Evolutionary conservation across 805 yeast genomes (phyloP).

Genomic region (Candida boleticola): DNA sequence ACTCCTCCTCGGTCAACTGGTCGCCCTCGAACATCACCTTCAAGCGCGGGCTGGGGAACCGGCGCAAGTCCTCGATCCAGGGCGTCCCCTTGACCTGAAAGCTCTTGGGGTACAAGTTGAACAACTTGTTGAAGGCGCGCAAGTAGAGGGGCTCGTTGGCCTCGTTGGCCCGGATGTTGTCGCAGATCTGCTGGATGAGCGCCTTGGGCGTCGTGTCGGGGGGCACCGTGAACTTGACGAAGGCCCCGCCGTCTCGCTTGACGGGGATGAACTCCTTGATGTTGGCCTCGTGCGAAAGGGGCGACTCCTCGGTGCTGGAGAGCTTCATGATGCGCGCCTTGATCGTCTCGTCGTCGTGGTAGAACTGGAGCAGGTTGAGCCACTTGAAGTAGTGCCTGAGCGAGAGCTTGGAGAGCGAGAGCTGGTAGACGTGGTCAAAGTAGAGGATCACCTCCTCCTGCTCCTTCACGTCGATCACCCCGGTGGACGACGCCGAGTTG

Average conservation of each 20-base stretch:
- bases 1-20: slow-evolving; percentile 71
- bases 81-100: slow-evolving; percentile 88
- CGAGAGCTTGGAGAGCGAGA: slow-evolving; percentile 22
- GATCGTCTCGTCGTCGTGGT: slow-evolving; percentile 16
- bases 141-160: slow-evolving; percentile 8
- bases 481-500: slow-evolving; percentile 35
- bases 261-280: slow-evolving; percentile 67
- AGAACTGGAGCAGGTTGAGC: slow-evolving; percentile 13
- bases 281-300: slow-evolving; percentile 32
- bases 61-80: slow-evolving; percentile 90
- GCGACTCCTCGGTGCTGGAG: slow-evolving; percentile 15
- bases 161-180: slow-evolving; percentile 36
- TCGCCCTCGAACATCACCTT: slow-evolving; percentile 76
- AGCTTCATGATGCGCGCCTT: slow-evolving; percentile 9
- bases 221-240: slow-evolving; percentile 73
- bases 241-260: slow-evolving; percentile 89
- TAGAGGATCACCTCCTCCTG: slow-evolving; percentile 33
- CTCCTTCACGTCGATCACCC: slow-evolving; percentile 35
- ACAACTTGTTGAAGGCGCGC: slow-evolving; percentile 10
- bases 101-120: slow-evolving; percentile 44
- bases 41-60: slow-evolving; percentile 66
- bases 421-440: slow-evolving; percentile 36
- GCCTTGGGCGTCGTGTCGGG: slow-evolving; percentile 47
- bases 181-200: slow-evolving; percentile 50
- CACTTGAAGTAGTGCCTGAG: slow-evolving; percentile 20